Conservation (phyloP, 2,329 filamentous ascomycete species). For the Colletotrichum sp. region DNA sequence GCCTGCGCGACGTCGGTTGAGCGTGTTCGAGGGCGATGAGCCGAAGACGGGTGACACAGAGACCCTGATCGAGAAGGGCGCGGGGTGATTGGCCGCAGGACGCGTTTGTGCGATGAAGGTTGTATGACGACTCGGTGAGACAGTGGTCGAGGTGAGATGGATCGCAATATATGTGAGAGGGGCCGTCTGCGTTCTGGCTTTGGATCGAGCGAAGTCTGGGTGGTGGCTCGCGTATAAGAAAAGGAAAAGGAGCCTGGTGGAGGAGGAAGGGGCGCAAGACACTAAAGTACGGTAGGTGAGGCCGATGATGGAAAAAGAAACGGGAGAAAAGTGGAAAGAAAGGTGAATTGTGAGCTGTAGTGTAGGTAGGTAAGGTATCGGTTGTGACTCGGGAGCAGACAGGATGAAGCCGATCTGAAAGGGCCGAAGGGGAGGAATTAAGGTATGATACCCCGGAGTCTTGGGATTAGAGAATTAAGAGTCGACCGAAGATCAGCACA, state of each 20-base stretch:
- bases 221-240: neutral
- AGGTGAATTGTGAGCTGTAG: neutral
- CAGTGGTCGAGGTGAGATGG: slow-evolving; percentile 5
- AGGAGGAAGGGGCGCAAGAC: neutral
- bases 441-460: neutral
- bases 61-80: slow-evolving; percentile 2
- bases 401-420: slow-evolving; percentile 2
- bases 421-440: neutral
- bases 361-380: neutral
- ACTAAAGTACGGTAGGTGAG: neutral
- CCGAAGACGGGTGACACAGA: slow-evolving; percentile 1
- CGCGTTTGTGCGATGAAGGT: slow-evolving; percentile 5
- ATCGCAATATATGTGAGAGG: slow-evolving; percentile 10
- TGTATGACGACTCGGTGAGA: slow-evolving; percentile 3
- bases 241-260: neutral
- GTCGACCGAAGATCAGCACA: slow-evolving; percentile 14
- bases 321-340: neutral
- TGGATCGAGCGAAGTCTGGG: neutral
- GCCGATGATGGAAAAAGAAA: neutral
- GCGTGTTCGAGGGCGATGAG: neutral
- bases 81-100: neutral
- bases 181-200: neutral
- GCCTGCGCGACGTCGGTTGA: slow-evolving; percentile 4
- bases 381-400: neutral
- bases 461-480: slow-evolving; percentile 2